A percentile compares a stretch with the other conserved stretches of the same genome.
phyloP scores from a whole-genome alignment of 2,329 filamentous ascomycete genomes.

The Cordyceps javanica region DNA sequence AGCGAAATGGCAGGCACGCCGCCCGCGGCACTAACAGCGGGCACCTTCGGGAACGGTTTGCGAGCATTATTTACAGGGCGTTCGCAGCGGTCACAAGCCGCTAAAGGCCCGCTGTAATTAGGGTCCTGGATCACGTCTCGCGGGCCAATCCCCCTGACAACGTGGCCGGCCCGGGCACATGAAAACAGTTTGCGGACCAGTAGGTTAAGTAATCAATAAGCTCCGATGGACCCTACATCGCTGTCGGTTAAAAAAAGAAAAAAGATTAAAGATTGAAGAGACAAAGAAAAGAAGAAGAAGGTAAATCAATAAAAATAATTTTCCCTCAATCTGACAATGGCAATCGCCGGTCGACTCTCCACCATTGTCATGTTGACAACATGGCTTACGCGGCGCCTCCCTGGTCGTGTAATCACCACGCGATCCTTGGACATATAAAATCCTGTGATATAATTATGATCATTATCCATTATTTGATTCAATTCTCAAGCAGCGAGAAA shows the following conservation, averaged over 20 bases:
- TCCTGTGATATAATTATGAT: no score
- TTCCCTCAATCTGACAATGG: no score
- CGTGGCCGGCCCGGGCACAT: neutral
- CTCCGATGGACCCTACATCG: neutral
- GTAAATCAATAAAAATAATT: no score
- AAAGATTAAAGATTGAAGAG: no score
- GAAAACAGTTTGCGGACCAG: slow-evolving; percentile 1
- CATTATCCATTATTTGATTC: no score
- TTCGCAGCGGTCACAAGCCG: neutral
- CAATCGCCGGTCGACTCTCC: no score
- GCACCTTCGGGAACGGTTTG: neutral
- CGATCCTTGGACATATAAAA: no score
- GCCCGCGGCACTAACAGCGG: neutral
- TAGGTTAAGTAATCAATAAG: neutral
- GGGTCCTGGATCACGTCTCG: neutral
- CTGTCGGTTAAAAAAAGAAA: neutral
- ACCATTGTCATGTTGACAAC: no score
- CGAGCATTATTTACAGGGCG: neutral
- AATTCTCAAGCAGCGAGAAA: no score
- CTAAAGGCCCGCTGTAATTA: neutral
- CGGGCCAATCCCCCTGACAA: slow-evolving; percentile 5
- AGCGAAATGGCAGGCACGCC: neutral
- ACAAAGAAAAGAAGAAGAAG: no score
- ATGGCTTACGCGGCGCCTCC: no score
- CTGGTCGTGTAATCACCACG: no score